Conservation (phyloP, 169 alveolate species). For the Cyclospora cayetanensis region DNA sequence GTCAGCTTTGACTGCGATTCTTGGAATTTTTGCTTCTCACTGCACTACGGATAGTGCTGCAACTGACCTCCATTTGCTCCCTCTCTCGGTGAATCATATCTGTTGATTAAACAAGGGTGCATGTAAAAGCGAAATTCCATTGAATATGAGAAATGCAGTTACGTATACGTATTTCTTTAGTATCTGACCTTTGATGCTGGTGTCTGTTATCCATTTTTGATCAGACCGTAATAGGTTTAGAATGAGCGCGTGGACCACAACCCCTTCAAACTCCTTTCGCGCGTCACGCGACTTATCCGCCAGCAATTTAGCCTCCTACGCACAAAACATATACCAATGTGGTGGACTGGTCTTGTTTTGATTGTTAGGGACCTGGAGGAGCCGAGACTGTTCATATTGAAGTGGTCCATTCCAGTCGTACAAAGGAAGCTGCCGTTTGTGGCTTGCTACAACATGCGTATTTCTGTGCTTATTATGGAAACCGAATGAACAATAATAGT, state of each 20-base stretch:
- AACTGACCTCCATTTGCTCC: constrained; percentile 30
- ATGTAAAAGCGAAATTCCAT: not conserved
- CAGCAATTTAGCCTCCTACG: not conserved
- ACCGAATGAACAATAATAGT: not conserved
- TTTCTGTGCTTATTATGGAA: not conserved
- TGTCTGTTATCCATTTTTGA: constrained; percentile 21
- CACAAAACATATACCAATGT: not conserved
- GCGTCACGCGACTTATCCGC: not conserved
- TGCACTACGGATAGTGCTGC: not conserved
- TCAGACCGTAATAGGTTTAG: not conserved
- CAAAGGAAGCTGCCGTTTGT: not conserved
- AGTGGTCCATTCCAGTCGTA: constrained; percentile 29
- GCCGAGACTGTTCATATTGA: not conserved
- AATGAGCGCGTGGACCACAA: not conserved
- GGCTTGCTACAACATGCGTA: not conserved
- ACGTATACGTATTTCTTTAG: too few relatives aligned
- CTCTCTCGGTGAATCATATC: not conserved
- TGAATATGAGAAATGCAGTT: not conserved
- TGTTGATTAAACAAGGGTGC: not conserved
- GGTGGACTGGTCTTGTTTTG: not conserved
- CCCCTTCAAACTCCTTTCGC: not conserved
- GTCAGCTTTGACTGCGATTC: constrained; percentile 4
- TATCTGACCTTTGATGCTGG: not conserved
- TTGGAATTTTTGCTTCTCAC: not conserved
- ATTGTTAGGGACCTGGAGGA: not conserved